Conservation (phyloP, 371 early-diverging fungal genomes). For the Mucor irregularis region DNA sequence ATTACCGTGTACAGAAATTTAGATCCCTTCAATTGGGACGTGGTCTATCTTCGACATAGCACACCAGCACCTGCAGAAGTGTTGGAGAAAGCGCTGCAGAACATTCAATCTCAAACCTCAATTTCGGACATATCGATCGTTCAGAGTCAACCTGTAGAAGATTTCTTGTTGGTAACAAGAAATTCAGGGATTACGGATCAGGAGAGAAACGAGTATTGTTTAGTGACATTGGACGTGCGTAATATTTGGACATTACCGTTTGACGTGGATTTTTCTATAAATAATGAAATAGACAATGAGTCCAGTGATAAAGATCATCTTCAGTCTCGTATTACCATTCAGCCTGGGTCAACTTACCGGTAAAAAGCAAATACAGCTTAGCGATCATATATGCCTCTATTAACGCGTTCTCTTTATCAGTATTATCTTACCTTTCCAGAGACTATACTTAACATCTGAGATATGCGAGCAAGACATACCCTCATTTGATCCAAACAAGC, state of each 20-base stretch:
- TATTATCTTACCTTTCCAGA: constrained; percentile 69
- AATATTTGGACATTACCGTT: constrained; percentile 77
- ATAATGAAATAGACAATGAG: constrained; percentile 33
- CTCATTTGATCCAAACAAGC: constrained; percentile 68
- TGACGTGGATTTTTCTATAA: constrained; percentile 53
- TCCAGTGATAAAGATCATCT: neutral
- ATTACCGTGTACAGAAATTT: constrained; percentile 72
- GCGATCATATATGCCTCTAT: neutral
- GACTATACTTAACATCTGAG: constrained; percentile 56
- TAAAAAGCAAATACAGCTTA: constrained; percentile 6
- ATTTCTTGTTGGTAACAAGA: constrained; percentile 3
- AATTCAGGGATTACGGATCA: constrained; percentile 13
- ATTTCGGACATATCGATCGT: neutral
- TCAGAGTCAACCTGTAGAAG: constrained; percentile 10
- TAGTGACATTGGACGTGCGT: constrained; percentile 77
- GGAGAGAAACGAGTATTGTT: constrained; percentile 63
- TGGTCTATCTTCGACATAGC: constrained; percentile 55
- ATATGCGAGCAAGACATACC: constrained; percentile 63
- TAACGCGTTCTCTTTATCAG: constrained; percentile 32
- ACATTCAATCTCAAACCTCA: neutral
- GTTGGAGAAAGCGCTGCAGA: constrained; percentile 14
- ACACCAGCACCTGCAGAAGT: constrained; percentile 20
- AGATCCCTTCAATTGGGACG: constrained; percentile 67
- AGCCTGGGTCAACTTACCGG: constrained; percentile 43
- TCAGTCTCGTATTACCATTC: constrained; percentile 29